A percentile compares a stretch with the other conserved stretches of the same genome.
phyloP scores from a whole-genome alignment of 2,329 filamentous ascomycete species.

The Cladophialophora exuberans region DNA sequence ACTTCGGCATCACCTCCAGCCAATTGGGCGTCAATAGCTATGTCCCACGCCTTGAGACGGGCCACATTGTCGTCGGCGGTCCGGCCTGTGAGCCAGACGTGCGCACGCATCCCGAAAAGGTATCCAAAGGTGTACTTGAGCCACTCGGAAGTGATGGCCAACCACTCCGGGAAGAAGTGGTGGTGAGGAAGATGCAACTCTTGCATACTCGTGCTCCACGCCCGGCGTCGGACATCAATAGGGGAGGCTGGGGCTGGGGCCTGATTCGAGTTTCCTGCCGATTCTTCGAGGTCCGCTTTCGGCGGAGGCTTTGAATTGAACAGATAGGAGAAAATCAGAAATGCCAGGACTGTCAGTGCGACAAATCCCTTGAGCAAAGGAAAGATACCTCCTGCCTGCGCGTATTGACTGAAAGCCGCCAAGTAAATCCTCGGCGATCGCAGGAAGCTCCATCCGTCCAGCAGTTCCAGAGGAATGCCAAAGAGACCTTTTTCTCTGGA shows the following conservation, averaged over 20 bases:
- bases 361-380: slow-evolving; percentile 36
- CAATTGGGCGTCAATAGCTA: slow-evolving; percentile 89
- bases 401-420: slow-evolving; percentile 31
- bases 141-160: slow-evolving; percentile 78
- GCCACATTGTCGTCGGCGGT: slow-evolving; percentile 84
- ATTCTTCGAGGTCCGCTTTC: slow-evolving; percentile 48
- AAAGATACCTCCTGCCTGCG: slow-evolving; percentile 32
- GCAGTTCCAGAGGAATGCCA: slow-evolving; percentile 63
- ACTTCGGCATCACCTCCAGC: slow-evolving; percentile 89
- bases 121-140: slow-evolving; percentile 80
- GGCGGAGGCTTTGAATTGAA: slow-evolving; percentile 60
- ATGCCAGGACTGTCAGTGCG: slow-evolving; percentile 45
- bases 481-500: slow-evolving; percentile 68
- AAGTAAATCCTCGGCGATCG: slow-evolving; percentile 33
- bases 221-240: slow-evolving; percentile 81
- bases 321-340: slow-evolving; percentile 59
- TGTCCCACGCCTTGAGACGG: slow-evolving; percentile 88
- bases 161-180: slow-evolving; percentile 81
- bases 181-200: slow-evolving; percentile 89
- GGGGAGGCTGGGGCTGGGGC: slow-evolving; percentile 74
- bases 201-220: slow-evolving; percentile 91
- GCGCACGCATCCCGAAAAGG: slow-evolving; percentile 74
- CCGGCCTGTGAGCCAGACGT: slow-evolving; percentile 76
- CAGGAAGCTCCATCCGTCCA: slow-evolving; percentile 51
- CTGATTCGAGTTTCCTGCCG: slow-evolving; percentile 32